A percentile compares a stretch with the other conserved stretches of the same genome.
Conservation (phyloP, 2,329 filamentous ascomycete species). For the Colletotrichum truncatum region DNA sequence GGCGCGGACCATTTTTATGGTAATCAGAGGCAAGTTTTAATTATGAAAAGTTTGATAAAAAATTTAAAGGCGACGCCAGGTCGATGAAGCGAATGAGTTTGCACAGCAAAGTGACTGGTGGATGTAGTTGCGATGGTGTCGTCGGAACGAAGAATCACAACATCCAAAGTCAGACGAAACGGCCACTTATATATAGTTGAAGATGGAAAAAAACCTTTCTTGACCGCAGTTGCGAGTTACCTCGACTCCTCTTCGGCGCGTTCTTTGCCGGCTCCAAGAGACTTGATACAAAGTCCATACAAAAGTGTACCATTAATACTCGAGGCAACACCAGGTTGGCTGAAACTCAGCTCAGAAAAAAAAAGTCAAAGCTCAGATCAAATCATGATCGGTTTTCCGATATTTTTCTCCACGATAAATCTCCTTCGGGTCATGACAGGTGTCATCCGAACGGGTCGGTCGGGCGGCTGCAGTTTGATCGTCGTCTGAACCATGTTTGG, state of each 20-base stretch:
- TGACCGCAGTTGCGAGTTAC: not conserved
- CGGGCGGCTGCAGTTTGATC: constrained; percentile 21
- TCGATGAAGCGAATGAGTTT: constrained; percentile 18
- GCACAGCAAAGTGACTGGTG: not conserved
- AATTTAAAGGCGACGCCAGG: constrained; percentile 16
- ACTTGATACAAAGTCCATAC: not conserved
- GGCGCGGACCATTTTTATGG: constrained; percentile 36
- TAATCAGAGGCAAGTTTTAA: not conserved
- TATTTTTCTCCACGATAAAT: not conserved
- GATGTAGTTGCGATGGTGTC: not conserved
- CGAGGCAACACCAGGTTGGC: not conserved
- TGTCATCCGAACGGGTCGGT: constrained; percentile 26
- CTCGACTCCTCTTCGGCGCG: not conserved
- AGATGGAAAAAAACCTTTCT: too few relatives aligned
- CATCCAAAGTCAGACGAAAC: not conserved
- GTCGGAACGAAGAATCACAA: not conserved
- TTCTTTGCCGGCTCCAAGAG: not conserved
- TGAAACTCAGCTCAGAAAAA: constrained; percentile 8
- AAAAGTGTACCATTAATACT: not conserved
- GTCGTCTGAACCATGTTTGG: constrained; percentile 27
- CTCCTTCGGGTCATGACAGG: constrained; percentile 1
- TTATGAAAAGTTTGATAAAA: not conserved
- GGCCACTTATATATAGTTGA: not conserved
- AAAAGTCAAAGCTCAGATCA: not conserved
- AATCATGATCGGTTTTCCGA: not conserved